A percentile compares a stretch with the other conserved stretches of the same genome.
These are phyloP conservation scores for Nakazawaea wyomingensis DNA, from an alignment of 805 yeast species.

Conservation along the genomic window DNA sequence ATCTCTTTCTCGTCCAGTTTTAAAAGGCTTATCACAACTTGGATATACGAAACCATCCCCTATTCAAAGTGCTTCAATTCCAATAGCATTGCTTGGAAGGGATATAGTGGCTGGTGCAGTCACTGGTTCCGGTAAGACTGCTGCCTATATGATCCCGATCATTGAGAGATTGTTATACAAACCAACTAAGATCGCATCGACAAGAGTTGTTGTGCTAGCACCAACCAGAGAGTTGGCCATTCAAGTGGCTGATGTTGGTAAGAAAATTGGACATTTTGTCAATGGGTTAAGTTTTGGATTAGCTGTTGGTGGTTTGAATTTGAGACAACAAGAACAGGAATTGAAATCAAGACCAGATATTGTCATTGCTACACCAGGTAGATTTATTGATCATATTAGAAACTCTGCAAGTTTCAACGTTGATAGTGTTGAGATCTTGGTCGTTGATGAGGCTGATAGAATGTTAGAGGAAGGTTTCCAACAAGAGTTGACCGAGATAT, in stretches of 20 bases:
- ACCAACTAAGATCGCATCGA: slow-evolving; percentile 79
- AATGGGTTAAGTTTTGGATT: slow-evolving; percentile 78
- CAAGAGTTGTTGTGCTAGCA: slow-evolving; percentile 84
- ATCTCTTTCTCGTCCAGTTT: slow-evolving; percentile 82
- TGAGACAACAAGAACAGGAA: slow-evolving; percentile 94
- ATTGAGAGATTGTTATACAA: slow-evolving; percentile 87
- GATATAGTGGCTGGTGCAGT: slow-evolving; percentile 99
- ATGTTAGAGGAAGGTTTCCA: slow-evolving; percentile 99
- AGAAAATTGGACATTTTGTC: slow-evolving; percentile 73
- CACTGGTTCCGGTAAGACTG: slow-evolving; percentile 99
- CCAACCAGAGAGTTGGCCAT: slow-evolving; percentile 98
- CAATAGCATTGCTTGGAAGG: slow-evolving; percentile 88
- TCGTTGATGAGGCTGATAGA: slow-evolving; percentile 97
- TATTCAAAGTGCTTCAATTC: slow-evolving; percentile 89
- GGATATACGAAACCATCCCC: slow-evolving; percentile 91
- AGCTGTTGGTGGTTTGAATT: slow-evolving; percentile 96
- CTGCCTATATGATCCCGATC: slow-evolving; percentile 95
- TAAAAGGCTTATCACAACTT: slow-evolving; percentile 73
- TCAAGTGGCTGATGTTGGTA: slow-evolving; percentile 93
- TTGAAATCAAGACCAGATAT: slow-evolving; percentile 90
- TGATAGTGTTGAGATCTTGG: slow-evolving; percentile 86
- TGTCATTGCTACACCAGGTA: slow-evolving; percentile 97
- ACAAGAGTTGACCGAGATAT: slow-evolving; percentile 85
- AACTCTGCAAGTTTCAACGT: slow-evolving; percentile 91
- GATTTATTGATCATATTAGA: slow-evolving; percentile 94